phyloP scores from a whole-genome alignment of 2,329 filamentous ascomycete genomes.

The Cercospora beticola region DNA sequence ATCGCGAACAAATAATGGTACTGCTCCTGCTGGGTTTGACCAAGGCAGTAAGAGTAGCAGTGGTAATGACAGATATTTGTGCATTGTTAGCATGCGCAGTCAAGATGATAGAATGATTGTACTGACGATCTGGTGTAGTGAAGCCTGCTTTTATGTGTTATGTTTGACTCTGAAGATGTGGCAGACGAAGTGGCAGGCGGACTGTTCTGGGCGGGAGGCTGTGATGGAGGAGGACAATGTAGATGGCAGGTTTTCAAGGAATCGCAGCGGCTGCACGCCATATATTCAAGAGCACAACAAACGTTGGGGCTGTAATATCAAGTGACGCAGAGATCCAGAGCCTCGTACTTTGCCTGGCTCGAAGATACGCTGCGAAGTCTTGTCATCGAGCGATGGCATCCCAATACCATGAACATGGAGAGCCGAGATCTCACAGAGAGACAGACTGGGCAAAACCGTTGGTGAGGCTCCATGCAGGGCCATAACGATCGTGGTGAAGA shows the following conservation, averaged over 20 bases:
- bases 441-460: not conserved
- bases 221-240: not conserved
- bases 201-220: not conserved
- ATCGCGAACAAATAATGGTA: not conserved
- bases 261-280: not conserved
- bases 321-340: not conserved
- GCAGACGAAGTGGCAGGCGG: conserved; percentile 10
- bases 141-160: not conserved
- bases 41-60: conserved; percentile 3
- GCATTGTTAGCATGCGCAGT: conserved; percentile 15
- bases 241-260: not conserved
- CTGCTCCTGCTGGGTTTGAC: not conserved
- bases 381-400: not conserved
- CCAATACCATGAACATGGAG: not conserved
- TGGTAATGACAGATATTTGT: conserved; percentile 8
- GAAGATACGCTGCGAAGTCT: not conserved
- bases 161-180: not conserved
- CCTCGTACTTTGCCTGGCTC: not conserved
- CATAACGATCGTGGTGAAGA: not conserved
- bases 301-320: not conserved
- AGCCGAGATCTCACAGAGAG: not conserved
- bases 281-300: not conserved
- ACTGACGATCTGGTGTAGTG: conserved; percentile 12
- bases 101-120: not conserved
- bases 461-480: not conserved